A percentile compares a stretch with the other conserved stretches of the same genome.
phyloP scores from a whole-genome alignment of 75 land plant species.

The Cunninghamia lanceolata region DNA sequence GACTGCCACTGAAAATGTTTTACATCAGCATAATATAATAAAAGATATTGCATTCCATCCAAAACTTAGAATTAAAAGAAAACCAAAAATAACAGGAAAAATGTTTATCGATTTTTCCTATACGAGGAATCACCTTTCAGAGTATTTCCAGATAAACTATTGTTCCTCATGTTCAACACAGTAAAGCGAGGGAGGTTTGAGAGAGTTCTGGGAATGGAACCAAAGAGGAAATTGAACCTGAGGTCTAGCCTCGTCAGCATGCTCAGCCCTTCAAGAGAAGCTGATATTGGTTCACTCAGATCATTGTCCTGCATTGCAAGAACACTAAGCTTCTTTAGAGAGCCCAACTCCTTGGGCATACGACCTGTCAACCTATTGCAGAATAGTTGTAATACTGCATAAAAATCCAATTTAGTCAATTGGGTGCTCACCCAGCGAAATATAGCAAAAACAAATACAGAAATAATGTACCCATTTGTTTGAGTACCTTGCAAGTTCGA shows the following conservation, averaged over 20 bases:
- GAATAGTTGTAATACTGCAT: conserved; percentile 79
- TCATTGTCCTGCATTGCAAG: conserved; percentile 67
- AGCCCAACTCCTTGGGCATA: conserved; percentile 62
- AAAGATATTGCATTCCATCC: too few species aligned
- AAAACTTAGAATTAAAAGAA: not conserved
- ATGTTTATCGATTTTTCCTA: not conserved
- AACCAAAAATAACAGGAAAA: not conserved
- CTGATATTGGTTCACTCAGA: conserved; percentile 67
- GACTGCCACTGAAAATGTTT: too few species aligned
- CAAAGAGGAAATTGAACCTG: conserved; percentile 67
- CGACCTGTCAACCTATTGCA: conserved; percentile 62
- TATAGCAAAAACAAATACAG: not conserved
- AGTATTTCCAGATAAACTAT: too few species aligned
- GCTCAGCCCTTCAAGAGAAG: conserved; percentile 55
- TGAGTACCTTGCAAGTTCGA: conserved; percentile 67
- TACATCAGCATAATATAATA: too few species aligned
- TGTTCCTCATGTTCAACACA: conserved; percentile 66
- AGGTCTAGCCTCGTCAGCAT: conserved; percentile 56
- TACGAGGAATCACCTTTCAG: conserved; percentile 45
- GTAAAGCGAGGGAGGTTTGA: conserved; percentile 44
- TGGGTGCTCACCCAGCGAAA: not conserved
- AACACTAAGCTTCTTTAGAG: conserved; percentile 55
- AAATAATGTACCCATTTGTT: not conserved
- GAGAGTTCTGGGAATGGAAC: conserved; percentile 63
- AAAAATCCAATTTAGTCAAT: conserved; percentile 7